Evolutionary conservation across 2,329 filamentous ascomycete genomes (phyloP).

Genomic region (Calonectria crousiana): DNA sequence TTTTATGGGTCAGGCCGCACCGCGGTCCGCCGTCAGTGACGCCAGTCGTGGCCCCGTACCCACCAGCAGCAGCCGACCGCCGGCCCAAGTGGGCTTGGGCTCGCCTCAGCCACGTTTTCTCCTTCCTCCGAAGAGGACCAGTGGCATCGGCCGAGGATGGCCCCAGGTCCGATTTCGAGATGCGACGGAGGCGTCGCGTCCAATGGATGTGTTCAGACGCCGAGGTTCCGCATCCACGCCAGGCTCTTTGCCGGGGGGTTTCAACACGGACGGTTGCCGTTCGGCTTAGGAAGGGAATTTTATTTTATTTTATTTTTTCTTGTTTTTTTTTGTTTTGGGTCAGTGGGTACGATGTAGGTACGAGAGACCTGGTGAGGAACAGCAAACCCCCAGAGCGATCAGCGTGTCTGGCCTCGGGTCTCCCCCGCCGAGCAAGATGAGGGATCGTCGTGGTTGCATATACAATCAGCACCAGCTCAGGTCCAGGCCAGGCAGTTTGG

Average conservation of each 20-base stretch:
- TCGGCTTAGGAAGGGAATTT: neutral
- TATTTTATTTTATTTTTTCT: too few species aligned
- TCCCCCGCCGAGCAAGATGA: conserved; percentile 12
- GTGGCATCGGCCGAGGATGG: conserved; percentile 33
- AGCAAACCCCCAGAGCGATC: neutral
- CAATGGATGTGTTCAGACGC: conserved; percentile 4
- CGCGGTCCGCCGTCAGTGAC: conserved; percentile 33
- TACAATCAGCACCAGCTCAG: conserved; percentile 29
- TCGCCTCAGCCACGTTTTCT: conserved; percentile 43
- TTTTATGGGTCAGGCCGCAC: conserved; percentile 20
- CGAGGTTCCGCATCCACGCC: neutral
- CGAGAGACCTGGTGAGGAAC: neutral
- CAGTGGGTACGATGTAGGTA: neutral
- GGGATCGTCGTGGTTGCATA: conserved; percentile 23
- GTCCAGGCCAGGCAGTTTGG: conserved; percentile 24
- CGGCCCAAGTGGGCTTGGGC: neutral
- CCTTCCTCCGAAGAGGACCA: conserved; percentile 14
- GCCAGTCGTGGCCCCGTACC: conserved; percentile 2
- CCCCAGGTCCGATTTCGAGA: neutral
- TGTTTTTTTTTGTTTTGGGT: too few species aligned
- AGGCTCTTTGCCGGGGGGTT: neutral
- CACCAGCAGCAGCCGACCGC: conserved; percentile 31
- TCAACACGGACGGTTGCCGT: neutral
- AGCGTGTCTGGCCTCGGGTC: neutral
- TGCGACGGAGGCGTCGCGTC: neutral